Conservation (phyloP, 1,284 basidiomycete species). For the Athelia sp. region DNA sequence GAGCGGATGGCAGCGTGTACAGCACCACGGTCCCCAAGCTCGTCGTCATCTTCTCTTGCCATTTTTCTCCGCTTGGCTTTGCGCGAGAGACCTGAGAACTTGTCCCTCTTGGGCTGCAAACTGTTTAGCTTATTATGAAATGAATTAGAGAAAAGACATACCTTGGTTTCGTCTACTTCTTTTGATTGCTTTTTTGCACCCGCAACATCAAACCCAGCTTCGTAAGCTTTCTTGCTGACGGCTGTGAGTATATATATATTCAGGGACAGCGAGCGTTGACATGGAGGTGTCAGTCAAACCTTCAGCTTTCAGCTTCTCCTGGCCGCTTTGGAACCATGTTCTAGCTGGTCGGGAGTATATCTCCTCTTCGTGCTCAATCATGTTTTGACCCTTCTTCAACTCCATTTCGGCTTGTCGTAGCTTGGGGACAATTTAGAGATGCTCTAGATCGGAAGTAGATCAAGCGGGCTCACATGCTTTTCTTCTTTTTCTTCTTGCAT, state of each 20-base stretch:
- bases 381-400: constrained; percentile 90
- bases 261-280: constrained; percentile 1
- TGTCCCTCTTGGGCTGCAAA: constrained; percentile 72
- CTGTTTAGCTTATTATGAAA: constrained; percentile 2
- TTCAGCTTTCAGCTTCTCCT: constrained; percentile 80
- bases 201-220: constrained; percentile 39
- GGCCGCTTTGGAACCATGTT: constrained; percentile 95
- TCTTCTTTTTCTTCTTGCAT: constrained; percentile 95
- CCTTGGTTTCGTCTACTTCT: constrained; percentile 34
- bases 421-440: constrained; percentile 29
- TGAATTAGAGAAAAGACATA: constrained; percentile 12
- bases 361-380: constrained; percentile 93
- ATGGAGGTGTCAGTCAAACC: constrained; percentile 46
- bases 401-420: constrained; percentile 94
- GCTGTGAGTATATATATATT: constrained; percentile 33
- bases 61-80: constrained; percentile 82
- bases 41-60: constrained; percentile 76
- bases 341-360: constrained; percentile 91
- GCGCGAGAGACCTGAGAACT: constrained; percentile 81
- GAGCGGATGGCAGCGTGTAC: constrained; percentile 75
- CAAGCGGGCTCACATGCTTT: constrained; percentile 58
- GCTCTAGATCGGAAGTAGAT: not conserved
- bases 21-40: constrained; percentile 46
- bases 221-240: constrained; percentile 70
- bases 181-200: constrained; percentile 25